phyloP scores from a whole-genome alignment of 2,329 filamentous ascomycete species.

The Trichoderma brevicompactum region DNA sequence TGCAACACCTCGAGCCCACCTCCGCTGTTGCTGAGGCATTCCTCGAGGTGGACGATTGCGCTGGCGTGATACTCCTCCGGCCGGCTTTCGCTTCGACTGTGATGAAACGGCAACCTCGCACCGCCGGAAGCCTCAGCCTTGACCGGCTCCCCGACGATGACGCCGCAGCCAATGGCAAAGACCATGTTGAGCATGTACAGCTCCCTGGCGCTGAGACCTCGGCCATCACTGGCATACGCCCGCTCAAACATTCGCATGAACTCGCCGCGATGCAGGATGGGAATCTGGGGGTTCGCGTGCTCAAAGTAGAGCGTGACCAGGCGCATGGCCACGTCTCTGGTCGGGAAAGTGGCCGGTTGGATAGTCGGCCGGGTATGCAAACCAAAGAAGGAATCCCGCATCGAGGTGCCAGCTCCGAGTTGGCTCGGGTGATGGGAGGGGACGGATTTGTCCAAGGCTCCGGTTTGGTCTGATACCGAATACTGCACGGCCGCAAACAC shows the following conservation, averaged over 20 bases:
- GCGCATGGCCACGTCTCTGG: conserved; percentile 70
- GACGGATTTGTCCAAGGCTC: conserved; percentile 33
- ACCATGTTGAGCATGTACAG: conserved; percentile 97
- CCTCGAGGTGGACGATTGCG: conserved; percentile 88
- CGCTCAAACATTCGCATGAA: conserved; percentile 88
- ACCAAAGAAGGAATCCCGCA: conserved; percentile 97
- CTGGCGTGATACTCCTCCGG: conserved; percentile 97
- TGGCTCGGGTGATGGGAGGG: conserved; percentile 33
- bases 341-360: conserved; percentile 81
- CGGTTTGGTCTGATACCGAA: conserved; percentile 66
- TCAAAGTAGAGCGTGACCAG: conserved; percentile 89
- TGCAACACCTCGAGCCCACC: conserved; percentile 92
- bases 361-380: conserved; percentile 89
- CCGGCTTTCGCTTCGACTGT: conserved; percentile 58
- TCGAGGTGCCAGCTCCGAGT: conserved; percentile 66
- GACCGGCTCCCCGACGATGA: conserved; percentile 74
- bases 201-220: conserved; percentile 73
- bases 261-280: conserved; percentile 84
- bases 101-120: conserved; percentile 39
- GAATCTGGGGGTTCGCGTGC: conserved; percentile 94
- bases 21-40: conserved; percentile 82
- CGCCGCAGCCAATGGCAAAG: conserved; percentile 92
- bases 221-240: conserved; percentile 72
- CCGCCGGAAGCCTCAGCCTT: conserved; percentile 50
- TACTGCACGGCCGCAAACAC: conserved; percentile 92